These are phyloP conservation scores for Ustilago curta DNA, from an alignment of 1,284 basidiomycete species.

Conservation along the genomic window DNA sequence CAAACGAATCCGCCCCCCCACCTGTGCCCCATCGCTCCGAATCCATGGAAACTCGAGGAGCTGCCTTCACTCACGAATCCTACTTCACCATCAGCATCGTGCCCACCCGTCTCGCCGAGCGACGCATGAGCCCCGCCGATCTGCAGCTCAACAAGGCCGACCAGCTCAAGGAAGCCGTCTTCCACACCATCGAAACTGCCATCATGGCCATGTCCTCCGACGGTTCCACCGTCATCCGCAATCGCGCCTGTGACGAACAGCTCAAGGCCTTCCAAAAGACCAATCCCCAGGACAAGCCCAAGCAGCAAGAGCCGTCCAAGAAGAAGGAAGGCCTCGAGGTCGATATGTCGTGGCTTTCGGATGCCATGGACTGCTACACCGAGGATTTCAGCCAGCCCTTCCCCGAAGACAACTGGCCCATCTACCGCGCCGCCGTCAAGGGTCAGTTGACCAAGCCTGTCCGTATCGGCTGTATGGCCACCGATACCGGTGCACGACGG, in stretches of 20 bases:
- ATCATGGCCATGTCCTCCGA: constrained; percentile 59
- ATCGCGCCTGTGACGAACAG: constrained; percentile 60
- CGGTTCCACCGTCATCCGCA: constrained; percentile 56
- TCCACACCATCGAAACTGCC: constrained; percentile 56
- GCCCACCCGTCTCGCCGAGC: constrained; percentile 45
- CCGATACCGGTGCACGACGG: constrained; percentile 42
- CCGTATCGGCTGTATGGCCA: constrained; percentile 48
- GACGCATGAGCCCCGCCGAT: constrained; percentile 51
- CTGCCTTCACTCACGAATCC: constrained; percentile 52
- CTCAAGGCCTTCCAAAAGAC: constrained; percentile 51
- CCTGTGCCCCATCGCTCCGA: constrained; percentile 18
- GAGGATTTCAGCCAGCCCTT: constrained; percentile 59
- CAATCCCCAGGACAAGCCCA: constrained; percentile 44
- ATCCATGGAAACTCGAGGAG: constrained; percentile 21
- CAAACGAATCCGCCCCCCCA: background rate
- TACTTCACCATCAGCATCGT: constrained; percentile 59
- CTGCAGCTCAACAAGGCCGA: constrained; percentile 44
- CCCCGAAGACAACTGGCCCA: constrained; percentile 56
- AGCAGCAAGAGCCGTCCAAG: constrained; percentile 17
- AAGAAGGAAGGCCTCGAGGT: constrained; percentile 36
- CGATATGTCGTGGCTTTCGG: constrained; percentile 59
- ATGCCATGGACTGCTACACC: constrained; percentile 59
- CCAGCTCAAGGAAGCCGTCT: constrained; percentile 49
- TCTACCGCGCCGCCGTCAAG: constrained; percentile 59
- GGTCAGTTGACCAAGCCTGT: constrained; percentile 52